Conservation (phyloP, 345 rosid genomes). For the Citropsis articulata region DNA sequence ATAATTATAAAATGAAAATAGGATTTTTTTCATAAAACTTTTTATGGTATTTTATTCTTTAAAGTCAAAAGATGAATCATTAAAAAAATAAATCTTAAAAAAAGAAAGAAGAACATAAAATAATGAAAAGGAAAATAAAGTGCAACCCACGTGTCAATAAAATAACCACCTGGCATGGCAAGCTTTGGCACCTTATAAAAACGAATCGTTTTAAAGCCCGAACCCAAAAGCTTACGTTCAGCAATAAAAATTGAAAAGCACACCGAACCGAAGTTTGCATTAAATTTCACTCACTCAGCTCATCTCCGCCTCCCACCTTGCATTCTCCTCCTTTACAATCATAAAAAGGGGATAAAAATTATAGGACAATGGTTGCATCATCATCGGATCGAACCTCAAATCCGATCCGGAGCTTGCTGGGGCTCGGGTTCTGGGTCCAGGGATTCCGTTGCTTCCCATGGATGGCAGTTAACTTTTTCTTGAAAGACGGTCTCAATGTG, state of each 20-base stretch:
- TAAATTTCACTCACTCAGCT: not conserved
- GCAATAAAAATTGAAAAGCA: too few relatives aligned
- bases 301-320: not conserved
- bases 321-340: too few relatives aligned
- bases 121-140: too few relatives aligned
- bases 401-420: constrained; percentile 51
- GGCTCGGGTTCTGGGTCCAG: constrained; percentile 77
- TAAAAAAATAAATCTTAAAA: too few relatives aligned
- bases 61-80: too few relatives aligned
- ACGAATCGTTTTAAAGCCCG: not conserved
- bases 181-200: not conserved
- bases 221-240: not conserved
- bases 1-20: too few relatives aligned
- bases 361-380: not conserved
- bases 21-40: too few relatives aligned
- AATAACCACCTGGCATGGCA: not conserved
- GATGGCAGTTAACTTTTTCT: constrained; percentile 76
- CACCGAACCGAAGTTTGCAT: not conserved
- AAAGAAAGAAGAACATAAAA: too few relatives aligned
- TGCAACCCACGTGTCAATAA: not conserved
- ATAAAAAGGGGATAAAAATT: too few relatives aligned
- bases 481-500: constrained; percentile 75
- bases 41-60: too few relatives aligned
- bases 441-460: constrained; percentile 92
- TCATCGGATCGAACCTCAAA: constrained; percentile 4